These are phyloP conservation scores for Yueomyces sp. DNA, from an alignment of 805 yeast species.

Conservation along the genomic window DNA sequence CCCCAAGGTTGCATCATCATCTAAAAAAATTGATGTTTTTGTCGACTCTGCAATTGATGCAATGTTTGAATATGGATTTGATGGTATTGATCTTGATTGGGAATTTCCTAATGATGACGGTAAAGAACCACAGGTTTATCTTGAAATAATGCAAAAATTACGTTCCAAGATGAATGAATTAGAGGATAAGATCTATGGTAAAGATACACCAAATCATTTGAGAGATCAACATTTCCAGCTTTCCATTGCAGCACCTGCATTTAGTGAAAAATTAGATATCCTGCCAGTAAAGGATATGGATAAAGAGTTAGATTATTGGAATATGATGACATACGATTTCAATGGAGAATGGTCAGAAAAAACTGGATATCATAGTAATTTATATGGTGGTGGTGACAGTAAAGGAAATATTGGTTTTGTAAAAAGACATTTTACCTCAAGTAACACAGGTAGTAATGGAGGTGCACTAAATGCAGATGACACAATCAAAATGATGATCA, in stretches of 20 bases:
- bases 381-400: slow-evolving; percentile 21
- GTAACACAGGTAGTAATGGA: slow-evolving; percentile 2
- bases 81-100: slow-evolving; percentile 93
- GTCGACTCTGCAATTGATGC: slow-evolving; percentile 34
- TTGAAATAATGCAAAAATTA: slow-evolving; percentile 29
- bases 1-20: slow-evolving; percentile 29
- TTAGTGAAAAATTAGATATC: slow-evolving; percentile 29
- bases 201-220: not conserved
- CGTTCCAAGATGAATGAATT: slow-evolving; percentile 28
- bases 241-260: slow-evolving; percentile 70
- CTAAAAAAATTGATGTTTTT: slow-evolving; percentile 30
- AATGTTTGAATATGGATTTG: slow-evolving; percentile 50
- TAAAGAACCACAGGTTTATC: slow-evolving; percentile 32
- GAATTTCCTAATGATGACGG: slow-evolving; percentile 53
- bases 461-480: slow-evolving; percentile 31
- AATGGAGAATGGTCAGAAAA: slow-evolving; percentile 60
- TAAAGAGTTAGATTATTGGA: slow-evolving; percentile 51
- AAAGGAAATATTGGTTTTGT: slow-evolving; percentile 3
- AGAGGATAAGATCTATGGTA: slow-evolving; percentile 20
- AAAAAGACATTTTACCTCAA: not conserved
- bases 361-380: slow-evolving; percentile 60
- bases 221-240: slow-evolving; percentile 28
- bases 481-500: slow-evolving; percentile 33
- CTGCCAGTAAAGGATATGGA: slow-evolving; percentile 45
- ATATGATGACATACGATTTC: slow-evolving; percentile 86